Base-by-base conservation (phyloP, 192 early-diverging fungal species). In the Backusella liffmaniae region DNA sequence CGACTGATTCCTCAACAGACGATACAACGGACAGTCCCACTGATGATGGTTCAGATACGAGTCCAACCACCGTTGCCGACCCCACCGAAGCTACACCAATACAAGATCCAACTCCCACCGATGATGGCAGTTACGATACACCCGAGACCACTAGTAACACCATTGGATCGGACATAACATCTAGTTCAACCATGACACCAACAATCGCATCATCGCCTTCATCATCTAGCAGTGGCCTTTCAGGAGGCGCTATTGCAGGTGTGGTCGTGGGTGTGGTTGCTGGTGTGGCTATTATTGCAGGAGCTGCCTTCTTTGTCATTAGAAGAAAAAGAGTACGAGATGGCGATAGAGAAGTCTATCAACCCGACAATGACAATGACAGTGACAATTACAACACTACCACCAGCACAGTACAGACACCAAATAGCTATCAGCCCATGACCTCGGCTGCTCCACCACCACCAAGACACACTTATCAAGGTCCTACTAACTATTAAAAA, bases 261-360 rank as follows among this genome's bases (percentile, higher is more conserved):
- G 75, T 59, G 44, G 79, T 80, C 8, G 41, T 80, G 5, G 79
- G 79, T 18, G 72, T 72, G 21, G 12, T 80, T 23, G 75, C 35
- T 10, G 79, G 79, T 62, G 75, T 70, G 10, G 66, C 71, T 23
- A 7, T 80, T 8, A 32, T 80, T 56, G 70, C 29, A 15, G 72
- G 39, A 8, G 51, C 51, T 1, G 21, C 51, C 0, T 46, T 80
- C 66, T 73, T 80, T 37, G 66, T 76, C 23, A 66, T 51, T 10
- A 29, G 51, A 35, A 71, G 72, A 65, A 73, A 71, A 37, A 41
- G 26, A 21, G 21, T 23, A 56, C 10, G 51, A 21, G 3, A 44
- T 26, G 13, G 6, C 0, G 79, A 80, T 32, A 30, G 72, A 32
- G 79, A 80, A 62, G 72, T 73, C 7, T 80, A 73, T 69, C 59